A percentile compares a stretch with the other conserved stretches of the same genome.
Conservation (phyloP, 768 basidiomycete species). For the Russula virescens region DNA sequence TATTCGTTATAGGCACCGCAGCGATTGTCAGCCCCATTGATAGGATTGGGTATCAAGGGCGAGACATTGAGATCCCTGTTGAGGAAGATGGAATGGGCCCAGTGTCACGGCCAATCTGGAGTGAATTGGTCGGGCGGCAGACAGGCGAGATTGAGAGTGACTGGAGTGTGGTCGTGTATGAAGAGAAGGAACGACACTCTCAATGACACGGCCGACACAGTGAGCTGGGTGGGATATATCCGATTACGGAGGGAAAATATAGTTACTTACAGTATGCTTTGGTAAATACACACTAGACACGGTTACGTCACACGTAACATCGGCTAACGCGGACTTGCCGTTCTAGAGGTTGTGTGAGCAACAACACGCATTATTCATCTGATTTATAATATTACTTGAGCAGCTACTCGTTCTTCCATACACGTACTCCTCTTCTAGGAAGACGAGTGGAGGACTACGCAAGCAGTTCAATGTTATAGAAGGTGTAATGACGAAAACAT, state of each 20-base stretch:
- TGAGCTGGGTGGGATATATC: background rate
- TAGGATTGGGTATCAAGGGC: conserved; percentile 40
- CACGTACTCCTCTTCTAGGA: conserved; percentile 4
- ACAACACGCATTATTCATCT: background rate
- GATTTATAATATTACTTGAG: conserved; percentile 2
- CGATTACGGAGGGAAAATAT: background rate
- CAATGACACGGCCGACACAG: background rate
- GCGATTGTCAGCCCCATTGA: conserved; percentile 33
- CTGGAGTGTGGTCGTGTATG: conserved; percentile 36
- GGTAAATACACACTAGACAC: background rate
- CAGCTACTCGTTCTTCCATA: background rate
- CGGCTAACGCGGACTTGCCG: too few species aligned
- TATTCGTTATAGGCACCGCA: conserved; percentile 34
- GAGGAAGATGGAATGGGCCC: conserved; percentile 37
- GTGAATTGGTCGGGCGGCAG: conserved; percentile 38
- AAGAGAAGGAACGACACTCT: background rate
- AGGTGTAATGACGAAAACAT: conserved; percentile 8
- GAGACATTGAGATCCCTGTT: conserved; percentile 37
- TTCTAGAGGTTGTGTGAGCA: background rate
- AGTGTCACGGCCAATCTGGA: conserved; percentile 35
- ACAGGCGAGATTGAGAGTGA: conserved; percentile 39
- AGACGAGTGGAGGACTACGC: background rate
- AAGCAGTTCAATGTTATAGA: conserved; percentile 10
- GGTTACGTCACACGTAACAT: background rate
- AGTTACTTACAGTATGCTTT: too few species aligned